Evolutionary conservation across 108 stramenopile species (phyloP).

Genomic region (Conticribra guillardii): DNA sequence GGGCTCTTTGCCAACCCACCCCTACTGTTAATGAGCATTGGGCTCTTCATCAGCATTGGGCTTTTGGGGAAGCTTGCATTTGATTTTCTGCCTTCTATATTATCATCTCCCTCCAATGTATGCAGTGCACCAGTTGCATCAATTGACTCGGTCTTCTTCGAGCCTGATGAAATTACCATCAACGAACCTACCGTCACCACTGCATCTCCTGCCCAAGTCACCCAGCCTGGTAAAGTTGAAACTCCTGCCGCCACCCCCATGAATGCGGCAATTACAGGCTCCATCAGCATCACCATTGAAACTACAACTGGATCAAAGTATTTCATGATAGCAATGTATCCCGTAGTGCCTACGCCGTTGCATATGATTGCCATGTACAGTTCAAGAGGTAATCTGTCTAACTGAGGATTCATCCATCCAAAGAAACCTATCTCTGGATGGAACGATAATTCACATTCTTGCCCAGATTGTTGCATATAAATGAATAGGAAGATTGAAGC

Average conservation of each 20-base stretch:
- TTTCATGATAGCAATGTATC: slow-evolving; percentile 67
- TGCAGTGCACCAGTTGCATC: slow-evolving; percentile 53
- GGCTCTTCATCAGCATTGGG: too few species aligned
- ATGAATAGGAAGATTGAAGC: slow-evolving; percentile 41
- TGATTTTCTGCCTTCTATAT: slow-evolving; percentile 7
- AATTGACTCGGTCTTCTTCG: slow-evolving; percentile 49
- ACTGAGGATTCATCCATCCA: slow-evolving; percentile 47
- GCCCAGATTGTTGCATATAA: slow-evolving; percentile 34
- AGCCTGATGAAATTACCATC: slow-evolving; percentile 45
- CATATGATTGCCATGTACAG: slow-evolving; percentile 54
- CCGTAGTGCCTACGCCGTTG: slow-evolving; percentile 68
- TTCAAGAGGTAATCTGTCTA: slow-evolving; percentile 55
- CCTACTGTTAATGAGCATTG: too few species aligned
- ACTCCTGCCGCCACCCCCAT: slow-evolving; percentile 37
- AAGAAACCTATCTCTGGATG: slow-evolving; percentile 57
- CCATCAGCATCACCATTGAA: slow-evolving; percentile 52
- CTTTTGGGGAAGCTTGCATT: too few species aligned
- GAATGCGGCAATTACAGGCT: slow-evolving; percentile 40
- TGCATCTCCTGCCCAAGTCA: slow-evolving; percentile 43
- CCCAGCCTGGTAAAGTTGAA: slow-evolving; percentile 28
- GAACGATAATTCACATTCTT: slow-evolving; percentile 28
- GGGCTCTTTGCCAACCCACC: too few species aligned
- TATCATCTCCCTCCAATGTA: too few species aligned
- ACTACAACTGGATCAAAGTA: slow-evolving; percentile 70
- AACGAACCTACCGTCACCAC: slow-evolving; percentile 27